Evolutionary conservation across 805 yeast species (phyloP).

Genomic region (Kuraishia hungarica): DNA sequence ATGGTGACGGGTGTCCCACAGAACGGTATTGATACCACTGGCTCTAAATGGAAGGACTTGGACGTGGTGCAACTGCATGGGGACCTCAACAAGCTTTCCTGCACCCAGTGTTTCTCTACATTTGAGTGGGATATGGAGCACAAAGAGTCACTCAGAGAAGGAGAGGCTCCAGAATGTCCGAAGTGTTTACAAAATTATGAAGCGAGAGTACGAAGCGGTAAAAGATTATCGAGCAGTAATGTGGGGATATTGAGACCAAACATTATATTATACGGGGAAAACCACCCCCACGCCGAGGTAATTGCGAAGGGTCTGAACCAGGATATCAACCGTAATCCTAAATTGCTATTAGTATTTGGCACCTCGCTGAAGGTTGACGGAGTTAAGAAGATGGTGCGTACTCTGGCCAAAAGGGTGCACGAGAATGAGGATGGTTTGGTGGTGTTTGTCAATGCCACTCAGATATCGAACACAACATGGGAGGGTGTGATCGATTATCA

Average conservation of each 20-base stretch:
- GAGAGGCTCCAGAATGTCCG: slow-evolving; percentile 72
- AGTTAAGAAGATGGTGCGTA: slow-evolving; percentile 67
- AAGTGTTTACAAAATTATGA: slow-evolving; percentile 50
- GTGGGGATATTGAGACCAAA: slow-evolving; percentile 81
- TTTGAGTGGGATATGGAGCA: slow-evolving; percentile 55
- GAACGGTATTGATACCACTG: slow-evolving; percentile 4
- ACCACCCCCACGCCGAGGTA: slow-evolving; percentile 81
- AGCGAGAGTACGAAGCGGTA: slow-evolving; percentile 57
- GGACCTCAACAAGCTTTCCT: slow-evolving; percentile 64
- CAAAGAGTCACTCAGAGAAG: slow-evolving; percentile 40
- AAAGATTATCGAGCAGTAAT: slow-evolving; percentile 60
- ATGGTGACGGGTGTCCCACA: slow-evolving; percentile 45
- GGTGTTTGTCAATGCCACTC: slow-evolving; percentile 65
- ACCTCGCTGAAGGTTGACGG: slow-evolving; percentile 91
- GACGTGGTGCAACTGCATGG: slow-evolving; percentile 92
- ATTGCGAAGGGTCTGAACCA: slow-evolving; percentile 60
- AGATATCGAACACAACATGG: slow-evolving; percentile 58
- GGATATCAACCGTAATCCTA: slow-evolving; percentile 66
- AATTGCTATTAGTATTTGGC: slow-evolving; percentile 80
- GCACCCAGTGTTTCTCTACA: slow-evolving; percentile 58
- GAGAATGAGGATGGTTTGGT: slow-evolving; percentile 71
- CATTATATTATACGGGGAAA: slow-evolving; percentile 88
- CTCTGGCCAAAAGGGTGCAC: slow-evolving; percentile 61
- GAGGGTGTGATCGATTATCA: slow-evolving; percentile 69
- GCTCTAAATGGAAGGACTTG: slow-evolving; percentile 52